Base-by-base conservation (phyloP, 371 early-diverging fungal species). In the Mycotypha africana region DNA sequence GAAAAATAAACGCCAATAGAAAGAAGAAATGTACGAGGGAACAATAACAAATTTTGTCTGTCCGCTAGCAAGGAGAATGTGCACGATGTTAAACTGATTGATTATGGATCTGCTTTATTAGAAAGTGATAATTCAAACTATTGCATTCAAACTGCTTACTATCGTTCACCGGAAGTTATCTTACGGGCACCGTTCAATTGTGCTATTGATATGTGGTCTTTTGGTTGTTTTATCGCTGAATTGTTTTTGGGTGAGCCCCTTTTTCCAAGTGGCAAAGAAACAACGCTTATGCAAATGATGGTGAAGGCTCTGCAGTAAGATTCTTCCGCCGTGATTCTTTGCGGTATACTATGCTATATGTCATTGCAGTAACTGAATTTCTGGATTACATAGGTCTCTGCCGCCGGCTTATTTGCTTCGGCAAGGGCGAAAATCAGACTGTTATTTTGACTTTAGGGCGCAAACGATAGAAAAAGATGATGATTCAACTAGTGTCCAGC, bases 141-240 rank as follows among this genome's bases (percentile, higher is more conserved):
- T 17, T 95, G 95, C 70, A 94, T 98, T 42, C 98, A 98, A 64
- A 92, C 95, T 4, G 84, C 98, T 24, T 98, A 92, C 66, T 99
- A 98, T 59, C 80, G 99, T 40, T 85, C 93, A 16, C 98, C 98
- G 1, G 99, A 99, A 63, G 95, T 99, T 1, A 75, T 99, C 8
- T 70, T 99, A 14, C 94, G 93, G 2, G 60, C 93, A 19, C 87
- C 89, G 38, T 89, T 95, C 71, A 82, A 91, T 8, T 86, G 92
- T 34, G 74, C 91, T 11, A 93, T 97, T 35, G 99, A 99, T 64
- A 95, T 99, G 84, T 99, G 99, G 99, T 94, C 97, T 0, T 73
- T 97, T 9, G 99, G 99, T 0, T 99, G 99, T 65, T 91, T 99
- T 46, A 91, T 95, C n/a, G 97, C 93, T 4, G 99, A 99, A 63